phyloP scores from a whole-genome alignment of 768 basidiomycete genomes.

The Mycena galopus region DNA sequence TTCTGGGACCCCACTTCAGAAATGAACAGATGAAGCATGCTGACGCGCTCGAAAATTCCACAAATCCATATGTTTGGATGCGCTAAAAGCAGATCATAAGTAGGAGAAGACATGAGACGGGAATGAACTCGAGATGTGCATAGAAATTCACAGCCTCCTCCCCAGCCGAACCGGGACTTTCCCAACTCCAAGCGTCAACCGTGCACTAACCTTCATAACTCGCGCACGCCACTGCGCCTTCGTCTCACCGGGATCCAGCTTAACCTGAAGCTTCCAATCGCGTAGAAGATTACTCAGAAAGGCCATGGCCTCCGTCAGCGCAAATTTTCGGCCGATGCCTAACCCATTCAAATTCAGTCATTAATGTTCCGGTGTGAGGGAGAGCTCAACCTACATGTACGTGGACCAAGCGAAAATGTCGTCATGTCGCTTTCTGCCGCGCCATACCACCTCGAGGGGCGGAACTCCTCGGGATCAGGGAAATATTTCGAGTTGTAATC shows the following conservation, averaged over 20 bases:
- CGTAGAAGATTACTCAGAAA: background rate
- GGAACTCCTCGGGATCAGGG: background rate
- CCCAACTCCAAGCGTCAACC: conserved; percentile 12
- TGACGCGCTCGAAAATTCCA: too few species aligned
- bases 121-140: too few species aligned
- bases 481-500: conserved; percentile 53
- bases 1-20: too few species aligned
- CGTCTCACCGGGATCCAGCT: conserved; percentile 13
- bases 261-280: conserved; percentile 1
- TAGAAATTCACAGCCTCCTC: background rate
- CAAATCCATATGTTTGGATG: too few species aligned
- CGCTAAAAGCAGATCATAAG: too few species aligned
- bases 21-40: too few species aligned
- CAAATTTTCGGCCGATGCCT: conserved; percentile 8
- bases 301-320: background rate
- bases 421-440: background rate
- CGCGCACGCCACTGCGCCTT: background rate
- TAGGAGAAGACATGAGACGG: too few species aligned
- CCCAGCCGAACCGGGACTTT: background rate
- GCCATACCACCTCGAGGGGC: background rate
- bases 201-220: background rate
- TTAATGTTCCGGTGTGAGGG: background rate
- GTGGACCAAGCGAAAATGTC: background rate
- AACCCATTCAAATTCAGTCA: background rate
- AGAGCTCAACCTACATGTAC: background rate